Base-by-base conservation (phyloP, 2,329 filamentous ascomycete genomes). In the Colletotrichum brevisporum region DNA sequence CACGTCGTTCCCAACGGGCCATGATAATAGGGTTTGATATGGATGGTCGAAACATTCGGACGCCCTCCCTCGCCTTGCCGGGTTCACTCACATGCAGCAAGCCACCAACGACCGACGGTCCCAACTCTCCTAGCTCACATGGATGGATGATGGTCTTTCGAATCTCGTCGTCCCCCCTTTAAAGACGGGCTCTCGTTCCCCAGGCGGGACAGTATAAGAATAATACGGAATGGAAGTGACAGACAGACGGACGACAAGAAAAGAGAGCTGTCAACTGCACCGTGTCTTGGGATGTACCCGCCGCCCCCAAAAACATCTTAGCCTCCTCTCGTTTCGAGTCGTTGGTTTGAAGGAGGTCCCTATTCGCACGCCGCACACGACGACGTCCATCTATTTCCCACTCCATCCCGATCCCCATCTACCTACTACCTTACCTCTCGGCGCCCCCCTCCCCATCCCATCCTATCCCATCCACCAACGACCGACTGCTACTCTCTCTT, bases 291-390 rank as follows among this genome's bases (percentile, higher is more conserved):
- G 47, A 24, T 24, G 47, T 50, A 50, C 18, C 47, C 47, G 47
- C 48, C 27, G 47, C 48, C n/a, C 45, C 45, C 58, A 48, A 61
- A 61, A 61, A 27, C 1, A 61, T 61, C 31, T 61, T 53, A 61
- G 58, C 50, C 61, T 63, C 66, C 10, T 36, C 31, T 36, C 27
- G 67, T 70, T 70, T 70, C 67, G 67, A 70, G 21, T 41, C 51
- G 60, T 66, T 67, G 65, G 71, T 72, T 71, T 72, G 71, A 71
- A 72, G 71, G 71, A 71, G 71, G 50, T 71, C 61, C 57, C 65
- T 57, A 69, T 64, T 67, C 57, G 62, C 63, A 69, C 57, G 61
- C 41, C 66, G 62, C 47, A 71, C 69, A 66, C 66, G 54, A 66
- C 66, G 54, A 70, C 68, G 48, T 26, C 26, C 57, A 60, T 60